Percentiles rank a stretch among this genome's conserved stretches.
Conservation (phyloP, 441 rosid species). For the Cnidoscolus chayamansa region DNA sequence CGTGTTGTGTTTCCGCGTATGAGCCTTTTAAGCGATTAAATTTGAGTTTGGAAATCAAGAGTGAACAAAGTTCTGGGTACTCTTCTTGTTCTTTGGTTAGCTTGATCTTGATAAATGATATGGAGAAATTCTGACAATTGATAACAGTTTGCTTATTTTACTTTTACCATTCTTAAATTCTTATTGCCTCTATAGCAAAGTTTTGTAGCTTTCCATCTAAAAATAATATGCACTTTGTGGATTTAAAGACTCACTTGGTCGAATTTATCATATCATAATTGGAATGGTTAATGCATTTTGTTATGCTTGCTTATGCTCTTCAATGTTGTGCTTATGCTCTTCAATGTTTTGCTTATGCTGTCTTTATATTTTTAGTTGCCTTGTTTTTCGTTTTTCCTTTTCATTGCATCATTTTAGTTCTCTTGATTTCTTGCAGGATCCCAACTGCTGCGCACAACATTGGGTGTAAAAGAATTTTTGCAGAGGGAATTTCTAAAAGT, state of each 20-base stretch:
- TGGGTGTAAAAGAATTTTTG: slow-evolving; percentile 64
- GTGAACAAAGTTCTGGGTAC: background rate
- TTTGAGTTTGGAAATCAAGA: slow-evolving; percentile 8
- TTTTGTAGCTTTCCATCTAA: background rate
- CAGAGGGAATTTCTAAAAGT: slow-evolving; percentile 57
- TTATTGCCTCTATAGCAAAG: background rate
- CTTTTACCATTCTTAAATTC: background rate
- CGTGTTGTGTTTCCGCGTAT: background rate
- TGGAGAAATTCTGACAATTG: background rate
- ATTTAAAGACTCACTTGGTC: background rate
- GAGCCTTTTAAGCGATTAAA: background rate
- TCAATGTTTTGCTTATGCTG: background rate
- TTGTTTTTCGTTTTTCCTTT: background rate
- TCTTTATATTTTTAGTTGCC: background rate
- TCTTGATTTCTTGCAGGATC: slow-evolving; percentile 49
- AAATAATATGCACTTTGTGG: slow-evolving; percentile 6
- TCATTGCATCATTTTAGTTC: background rate
- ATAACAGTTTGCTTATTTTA: background rate
- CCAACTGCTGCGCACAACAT: slow-evolving; percentile 69
- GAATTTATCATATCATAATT: background rate
- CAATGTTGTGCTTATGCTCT: background rate
- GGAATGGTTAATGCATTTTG: background rate
- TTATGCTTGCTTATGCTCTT: too few relatives aligned
- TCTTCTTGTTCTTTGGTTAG: background rate
- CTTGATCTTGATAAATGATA: background rate